Evolutionary conservation across 176 grass and related monocot genomes (phyloP).

Genomic region (Oryza punctata): DNA sequence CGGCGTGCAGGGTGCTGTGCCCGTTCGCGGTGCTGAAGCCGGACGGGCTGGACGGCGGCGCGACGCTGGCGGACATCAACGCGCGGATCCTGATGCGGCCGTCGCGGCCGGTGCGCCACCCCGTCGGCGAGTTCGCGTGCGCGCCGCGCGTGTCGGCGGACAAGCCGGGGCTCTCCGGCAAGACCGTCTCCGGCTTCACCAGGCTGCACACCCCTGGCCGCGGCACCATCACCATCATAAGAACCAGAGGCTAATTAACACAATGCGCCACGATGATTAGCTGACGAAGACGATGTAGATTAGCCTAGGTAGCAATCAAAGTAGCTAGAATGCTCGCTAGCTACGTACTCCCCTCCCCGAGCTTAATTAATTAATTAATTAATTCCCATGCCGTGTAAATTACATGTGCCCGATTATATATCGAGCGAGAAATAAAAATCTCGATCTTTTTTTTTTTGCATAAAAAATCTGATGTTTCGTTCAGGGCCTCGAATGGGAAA

Average conservation of each 20-base stretch:
- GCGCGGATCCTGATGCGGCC: constrained; percentile 72
- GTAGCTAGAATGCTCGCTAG: constrained; percentile 15
- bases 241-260: constrained; percentile 60
- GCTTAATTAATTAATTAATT: neutral
- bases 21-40: constrained; percentile 97
- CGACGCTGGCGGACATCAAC: constrained; percentile 96
- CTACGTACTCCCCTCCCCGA: neutral
- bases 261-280: neutral
- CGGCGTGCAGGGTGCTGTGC: constrained; percentile 38
- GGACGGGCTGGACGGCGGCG: constrained; percentile 69
- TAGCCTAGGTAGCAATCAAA: constrained; percentile 16
- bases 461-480: neutral
- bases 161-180: constrained; percentile 77
- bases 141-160: constrained; percentile 61
- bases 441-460: neutral
- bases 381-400: constrained; percentile 56
- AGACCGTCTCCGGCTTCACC: constrained; percentile 72
- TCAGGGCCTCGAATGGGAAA: neutral
- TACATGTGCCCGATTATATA: constrained; percentile 41
- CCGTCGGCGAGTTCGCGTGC: constrained; percentile 86
- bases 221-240: constrained; percentile 95
- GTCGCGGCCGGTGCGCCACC: constrained; percentile 76
- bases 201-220: constrained; percentile 76
- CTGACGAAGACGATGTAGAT: neutral
- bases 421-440: constrained; percentile 39